phyloP scores from a whole-genome alignment of 208 protist genomes.

The Crithidia thermophila region DNA sequence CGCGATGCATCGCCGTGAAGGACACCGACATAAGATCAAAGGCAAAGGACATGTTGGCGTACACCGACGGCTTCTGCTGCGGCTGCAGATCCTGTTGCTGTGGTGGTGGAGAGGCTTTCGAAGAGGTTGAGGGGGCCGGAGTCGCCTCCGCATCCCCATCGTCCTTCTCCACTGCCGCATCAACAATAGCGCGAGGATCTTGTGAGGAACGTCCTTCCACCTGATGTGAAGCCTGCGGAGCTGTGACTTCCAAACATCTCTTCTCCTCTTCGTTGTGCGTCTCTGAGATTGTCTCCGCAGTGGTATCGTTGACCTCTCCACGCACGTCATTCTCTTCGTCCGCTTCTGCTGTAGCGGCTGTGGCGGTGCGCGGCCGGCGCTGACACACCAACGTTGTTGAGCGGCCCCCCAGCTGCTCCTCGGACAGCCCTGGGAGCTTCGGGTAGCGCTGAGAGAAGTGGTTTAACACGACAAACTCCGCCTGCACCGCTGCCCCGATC shows the following conservation, averaged over 20 bases:
- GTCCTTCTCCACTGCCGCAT: background rate
- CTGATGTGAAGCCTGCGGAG: no score
- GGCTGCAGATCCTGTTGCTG: background rate
- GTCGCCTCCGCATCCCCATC: background rate
- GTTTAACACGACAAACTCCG: slow-evolving; percentile 74
- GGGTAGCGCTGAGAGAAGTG: slow-evolving; percentile 94
- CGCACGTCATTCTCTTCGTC: background rate
- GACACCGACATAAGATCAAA: slow-evolving; percentile 90
- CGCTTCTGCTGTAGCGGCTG: background rate
- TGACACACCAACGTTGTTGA: slow-evolving; percentile 20
- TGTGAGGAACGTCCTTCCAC: background rate
- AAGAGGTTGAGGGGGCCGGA: background rate
- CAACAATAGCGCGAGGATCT: background rate
- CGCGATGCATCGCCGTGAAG: slow-evolving; percentile 51
- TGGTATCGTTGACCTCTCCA: background rate
- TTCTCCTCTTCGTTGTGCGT: no score
- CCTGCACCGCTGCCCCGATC: slow-evolving; percentile 47
- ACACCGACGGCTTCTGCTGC: background rate
- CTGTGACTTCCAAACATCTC: no score
- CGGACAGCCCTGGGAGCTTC: slow-evolving; percentile 76
- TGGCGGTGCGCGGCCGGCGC: background rate
- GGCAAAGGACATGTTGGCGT: slow-evolving; percentile 71
- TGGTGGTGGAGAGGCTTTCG: no score
- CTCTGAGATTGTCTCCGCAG: no score
- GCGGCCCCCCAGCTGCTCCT: slow-evolving; percentile 48